Evolutionary conservation across 352 stramenopile species (phyloP).

Genomic region (Phytophthora cactorum): DNA sequence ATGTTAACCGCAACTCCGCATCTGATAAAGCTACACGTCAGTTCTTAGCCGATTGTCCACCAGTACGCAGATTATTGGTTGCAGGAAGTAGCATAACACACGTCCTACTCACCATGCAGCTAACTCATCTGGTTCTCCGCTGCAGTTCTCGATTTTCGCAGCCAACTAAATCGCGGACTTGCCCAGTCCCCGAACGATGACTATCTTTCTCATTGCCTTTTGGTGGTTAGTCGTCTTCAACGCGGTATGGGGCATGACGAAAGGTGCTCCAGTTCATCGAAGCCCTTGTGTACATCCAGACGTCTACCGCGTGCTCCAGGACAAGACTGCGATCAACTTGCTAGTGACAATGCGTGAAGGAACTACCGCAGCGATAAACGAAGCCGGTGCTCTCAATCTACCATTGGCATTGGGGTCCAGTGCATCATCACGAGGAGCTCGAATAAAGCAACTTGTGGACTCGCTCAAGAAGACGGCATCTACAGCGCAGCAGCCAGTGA

Average conservation of each 20-base stretch:
- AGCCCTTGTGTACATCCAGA: constrained; percentile 20
- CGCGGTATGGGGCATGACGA: background rate
- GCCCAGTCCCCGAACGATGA: background rate
- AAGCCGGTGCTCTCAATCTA: constrained; percentile 2
- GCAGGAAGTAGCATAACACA: background rate
- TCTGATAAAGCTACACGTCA: background rate
- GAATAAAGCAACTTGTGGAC: constrained; percentile 31
- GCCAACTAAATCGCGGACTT: background rate
- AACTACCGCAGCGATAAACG: constrained; percentile 17
- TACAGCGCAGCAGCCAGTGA: constrained; percentile 14
- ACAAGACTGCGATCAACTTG: constrained; percentile 36
- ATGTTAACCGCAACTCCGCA: no score
- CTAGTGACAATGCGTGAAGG: constrained; percentile 38
- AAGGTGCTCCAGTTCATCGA: background rate
- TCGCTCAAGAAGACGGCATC: constrained; percentile 21
- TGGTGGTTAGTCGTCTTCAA: constrained; percentile 3
- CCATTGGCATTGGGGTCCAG: background rate
- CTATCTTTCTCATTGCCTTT: background rate
- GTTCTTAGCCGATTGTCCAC: background rate
- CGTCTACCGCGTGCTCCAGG: constrained; percentile 31
- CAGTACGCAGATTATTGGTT: background rate
- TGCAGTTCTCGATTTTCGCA: background rate
- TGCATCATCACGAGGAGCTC: constrained; percentile 14
- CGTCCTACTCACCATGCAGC: background rate
- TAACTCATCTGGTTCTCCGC: background rate